These are phyloP conservation scores for Neonectria ditissima DNA, from an alignment of 2,329 filamentous ascomycete genomes.

Conservation along the genomic window DNA sequence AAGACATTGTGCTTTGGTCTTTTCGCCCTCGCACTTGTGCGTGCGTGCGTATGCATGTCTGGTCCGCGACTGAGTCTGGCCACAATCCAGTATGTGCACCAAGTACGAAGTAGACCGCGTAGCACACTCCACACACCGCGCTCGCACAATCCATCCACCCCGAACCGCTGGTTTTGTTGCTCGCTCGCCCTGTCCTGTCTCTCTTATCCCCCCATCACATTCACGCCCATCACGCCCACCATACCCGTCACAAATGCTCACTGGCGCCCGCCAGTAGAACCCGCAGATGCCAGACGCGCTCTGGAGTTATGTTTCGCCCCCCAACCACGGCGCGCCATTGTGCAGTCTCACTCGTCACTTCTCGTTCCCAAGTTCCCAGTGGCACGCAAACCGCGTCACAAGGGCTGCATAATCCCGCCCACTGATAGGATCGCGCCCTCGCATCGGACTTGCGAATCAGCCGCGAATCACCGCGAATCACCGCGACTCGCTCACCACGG, in stretches of 20 bases:
- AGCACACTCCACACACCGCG: constrained; percentile 16
- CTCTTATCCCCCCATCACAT: constrained; percentile 2
- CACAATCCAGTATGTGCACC: constrained; percentile 26
- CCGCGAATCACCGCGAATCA: constrained; percentile 40
- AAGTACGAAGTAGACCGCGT: neutral
- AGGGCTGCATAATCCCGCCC: constrained; percentile 51
- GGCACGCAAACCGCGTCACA: constrained; percentile 51
- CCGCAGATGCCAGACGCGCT: constrained; percentile 40
- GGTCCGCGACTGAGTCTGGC: constrained; percentile 13
- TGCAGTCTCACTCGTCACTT: constrained; percentile 40
- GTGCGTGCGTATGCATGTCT: constrained; percentile 22
- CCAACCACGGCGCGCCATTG: constrained; percentile 37
- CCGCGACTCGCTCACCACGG: constrained; percentile 36
- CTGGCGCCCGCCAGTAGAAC: constrained; percentile 29
- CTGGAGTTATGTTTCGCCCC: constrained; percentile 41
- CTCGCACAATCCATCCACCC: constrained; percentile 7
- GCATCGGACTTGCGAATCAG: constrained; percentile 34
- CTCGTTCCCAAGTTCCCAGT: constrained; percentile 40
- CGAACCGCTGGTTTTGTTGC: constrained; percentile 1
- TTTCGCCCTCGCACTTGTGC: constrained; percentile 21
- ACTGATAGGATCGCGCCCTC: constrained; percentile 46
- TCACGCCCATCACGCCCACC: constrained; percentile 23
- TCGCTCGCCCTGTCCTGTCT: constrained; percentile 4
- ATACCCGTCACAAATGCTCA: constrained; percentile 2
- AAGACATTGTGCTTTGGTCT: constrained; percentile 20